Evolutionary conservation across 2,329 filamentous ascomycete species (phyloP).

Genomic region (Aspergillus sp.): DNA sequence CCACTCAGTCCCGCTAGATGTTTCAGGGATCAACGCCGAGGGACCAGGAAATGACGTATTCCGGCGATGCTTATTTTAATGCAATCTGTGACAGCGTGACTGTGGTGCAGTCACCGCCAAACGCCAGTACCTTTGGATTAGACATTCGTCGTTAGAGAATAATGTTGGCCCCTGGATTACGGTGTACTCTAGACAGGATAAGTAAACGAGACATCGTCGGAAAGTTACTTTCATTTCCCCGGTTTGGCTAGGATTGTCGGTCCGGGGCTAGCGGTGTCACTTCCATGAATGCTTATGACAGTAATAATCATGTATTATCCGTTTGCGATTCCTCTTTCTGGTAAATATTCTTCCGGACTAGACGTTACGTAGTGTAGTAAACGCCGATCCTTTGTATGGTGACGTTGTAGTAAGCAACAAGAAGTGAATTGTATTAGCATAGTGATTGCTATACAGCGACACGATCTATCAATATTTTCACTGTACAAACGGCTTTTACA

Average conservation of each 20-base stretch:
- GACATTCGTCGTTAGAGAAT: neutral
- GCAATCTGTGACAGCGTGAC: no score
- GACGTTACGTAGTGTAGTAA: neutral
- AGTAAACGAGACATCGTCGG: neutral
- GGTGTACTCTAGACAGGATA: neutral
- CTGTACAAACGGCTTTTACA: neutral
- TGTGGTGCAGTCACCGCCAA: no score
- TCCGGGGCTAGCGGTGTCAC: neutral
- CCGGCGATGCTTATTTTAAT: slow-evolving; percentile 2
- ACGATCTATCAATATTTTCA: neutral
- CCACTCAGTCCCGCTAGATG: neutral
- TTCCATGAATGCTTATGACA: neutral
- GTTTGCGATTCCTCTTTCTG: neutral
- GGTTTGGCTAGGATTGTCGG: neutral
- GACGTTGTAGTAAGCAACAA: neutral
- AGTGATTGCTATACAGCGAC: neutral
- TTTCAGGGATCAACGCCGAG: neutral
- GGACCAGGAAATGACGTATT: slow-evolving; percentile 1
- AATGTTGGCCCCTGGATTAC: neutral
- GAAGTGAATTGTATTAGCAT: neutral
- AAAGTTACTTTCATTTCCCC: neutral
- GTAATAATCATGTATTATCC: neutral
- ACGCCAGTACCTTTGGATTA: neutral
- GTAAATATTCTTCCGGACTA: neutral
- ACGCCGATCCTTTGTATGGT: neutral